Conservation (phyloP, 306 rosid genomes). For the Lathyrus tuberosus region DNA sequence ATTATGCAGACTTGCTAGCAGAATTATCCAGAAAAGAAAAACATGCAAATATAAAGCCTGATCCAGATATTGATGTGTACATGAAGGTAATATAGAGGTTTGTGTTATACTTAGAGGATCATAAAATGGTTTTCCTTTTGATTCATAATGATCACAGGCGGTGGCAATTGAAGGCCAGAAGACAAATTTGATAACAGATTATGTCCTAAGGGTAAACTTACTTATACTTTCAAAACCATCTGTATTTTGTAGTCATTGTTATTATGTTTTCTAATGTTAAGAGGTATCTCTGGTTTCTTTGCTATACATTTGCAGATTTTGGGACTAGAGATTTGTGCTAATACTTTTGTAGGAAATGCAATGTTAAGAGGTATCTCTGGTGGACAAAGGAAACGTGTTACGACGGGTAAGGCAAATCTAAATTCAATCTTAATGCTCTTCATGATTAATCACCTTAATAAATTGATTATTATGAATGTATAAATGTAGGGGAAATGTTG, state of each 20-base stretch:
- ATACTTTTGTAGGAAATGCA: constrained; percentile 57
- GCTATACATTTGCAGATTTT: constrained; percentile 39
- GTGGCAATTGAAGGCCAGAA: constrained; percentile 67
- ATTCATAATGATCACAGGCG: constrained; percentile 50
- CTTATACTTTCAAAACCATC: background rate
- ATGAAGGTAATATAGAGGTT: constrained; percentile 59
- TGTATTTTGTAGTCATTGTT: background rate
- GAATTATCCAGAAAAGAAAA: constrained; percentile 73
- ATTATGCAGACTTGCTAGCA: constrained; percentile 53
- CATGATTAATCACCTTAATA: background rate
- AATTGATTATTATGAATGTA: constrained; percentile 20
- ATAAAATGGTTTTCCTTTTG: constrained; percentile 7
- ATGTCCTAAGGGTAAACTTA: constrained; percentile 57
- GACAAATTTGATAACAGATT: constrained; percentile 61
- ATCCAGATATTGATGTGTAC: constrained; percentile 64
- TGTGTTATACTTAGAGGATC: background rate
- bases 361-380: constrained; percentile 60
- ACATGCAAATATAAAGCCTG: constrained; percentile 61
- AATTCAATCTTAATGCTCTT: too few relatives aligned
- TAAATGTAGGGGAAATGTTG: constrained; percentile 59
- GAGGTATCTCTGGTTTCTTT: constrained; percentile 41
- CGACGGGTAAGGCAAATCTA: constrained; percentile 52
- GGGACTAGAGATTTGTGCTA: constrained; percentile 58
- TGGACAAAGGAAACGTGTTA: constrained; percentile 71
- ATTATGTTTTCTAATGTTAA: background rate